Evolutionary conservation across 106 monocot genomes (phyloP).

Genomic region (Xerophyta viscosa): DNA sequence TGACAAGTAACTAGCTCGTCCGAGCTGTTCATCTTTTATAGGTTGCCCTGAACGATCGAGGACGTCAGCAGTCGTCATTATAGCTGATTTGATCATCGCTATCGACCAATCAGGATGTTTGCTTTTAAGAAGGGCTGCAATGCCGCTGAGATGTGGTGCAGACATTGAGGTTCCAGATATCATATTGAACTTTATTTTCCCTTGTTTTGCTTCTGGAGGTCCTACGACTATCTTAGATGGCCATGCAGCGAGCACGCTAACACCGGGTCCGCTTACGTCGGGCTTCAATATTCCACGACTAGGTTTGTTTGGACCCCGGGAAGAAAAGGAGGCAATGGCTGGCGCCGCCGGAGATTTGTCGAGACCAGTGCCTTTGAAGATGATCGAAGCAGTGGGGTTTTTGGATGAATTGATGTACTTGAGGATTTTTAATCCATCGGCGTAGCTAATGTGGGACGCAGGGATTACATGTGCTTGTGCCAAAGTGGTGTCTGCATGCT

Average conservation of each 20-base stretch:
- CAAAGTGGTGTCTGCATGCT: neutral
- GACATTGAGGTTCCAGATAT: slow-evolving; percentile 11
- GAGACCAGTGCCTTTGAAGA: slow-evolving; percentile 2
- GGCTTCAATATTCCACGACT: slow-evolving; percentile 5
- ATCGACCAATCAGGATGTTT: slow-evolving; percentile 3
- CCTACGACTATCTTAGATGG: neutral
- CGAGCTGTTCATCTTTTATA: neutral
- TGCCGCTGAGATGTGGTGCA: slow-evolving; percentile 14
- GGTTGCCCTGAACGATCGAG: neutral
- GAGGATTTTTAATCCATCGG: neutral
- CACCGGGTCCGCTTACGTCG: slow-evolving; percentile 5
- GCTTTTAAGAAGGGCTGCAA: neutral
- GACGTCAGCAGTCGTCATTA: slow-evolving; percentile 6
- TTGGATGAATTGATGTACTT: neutral
- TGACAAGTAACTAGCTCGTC: neutral
- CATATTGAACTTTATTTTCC: neutral
- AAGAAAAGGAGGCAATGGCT: slow-evolving; percentile 1
- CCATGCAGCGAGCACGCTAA: slow-evolving; percentile 9
- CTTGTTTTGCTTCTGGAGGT: neutral
- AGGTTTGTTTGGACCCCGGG: neutral
- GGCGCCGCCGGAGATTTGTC: neutral
- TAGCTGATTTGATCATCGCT: neutral
- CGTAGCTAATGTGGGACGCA: slow-evolving; percentile 2
- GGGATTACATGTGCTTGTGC: neutral
- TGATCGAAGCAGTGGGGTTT: neutral